A percentile compares a stretch with the other conserved stretches of the same genome.
These are phyloP conservation scores for Kodamaea plutei DNA, from an alignment of 1,139 yeast species.

Conservation along the genomic window DNA sequence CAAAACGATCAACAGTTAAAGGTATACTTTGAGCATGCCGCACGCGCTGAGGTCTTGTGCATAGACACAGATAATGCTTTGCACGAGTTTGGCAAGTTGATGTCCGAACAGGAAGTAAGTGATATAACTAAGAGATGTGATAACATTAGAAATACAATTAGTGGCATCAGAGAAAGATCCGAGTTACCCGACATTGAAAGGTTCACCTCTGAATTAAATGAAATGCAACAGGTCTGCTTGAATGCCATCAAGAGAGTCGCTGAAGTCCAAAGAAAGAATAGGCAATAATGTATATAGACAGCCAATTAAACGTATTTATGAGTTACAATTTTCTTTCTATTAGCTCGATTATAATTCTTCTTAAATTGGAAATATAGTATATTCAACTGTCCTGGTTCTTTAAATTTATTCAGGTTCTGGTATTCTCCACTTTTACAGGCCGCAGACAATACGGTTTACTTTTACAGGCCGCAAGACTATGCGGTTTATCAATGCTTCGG, in stretches of 20 bases:
- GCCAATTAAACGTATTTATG: too few species aligned
- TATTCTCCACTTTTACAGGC: too few species aligned
- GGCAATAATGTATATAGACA: conserved; percentile 1
- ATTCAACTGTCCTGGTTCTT: too few species aligned
- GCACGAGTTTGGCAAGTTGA: conserved; percentile 37
- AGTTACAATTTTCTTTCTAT: too few species aligned
- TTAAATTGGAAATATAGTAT: too few species aligned
- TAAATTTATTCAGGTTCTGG: too few species aligned
- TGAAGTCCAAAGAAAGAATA: conserved; percentile 27
- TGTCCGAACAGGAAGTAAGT: conserved; percentile 35
- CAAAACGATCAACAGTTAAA: conserved; percentile 41
- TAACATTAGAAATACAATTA: conserved; percentile 40
- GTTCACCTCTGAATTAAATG: conserved; percentile 44
- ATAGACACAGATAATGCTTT: conserved; percentile 54
- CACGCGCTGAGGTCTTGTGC: conserved; percentile 52
- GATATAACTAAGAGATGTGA: conserved; percentile 27
- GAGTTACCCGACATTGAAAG: conserved; percentile 31
- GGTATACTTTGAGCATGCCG: conserved; percentile 44
- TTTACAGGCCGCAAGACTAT: too few species aligned
- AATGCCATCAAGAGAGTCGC: conserved; percentile 53
- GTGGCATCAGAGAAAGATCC: conserved; percentile 38
- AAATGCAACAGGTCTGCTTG: conserved; percentile 48
- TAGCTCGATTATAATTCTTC: too few species aligned
- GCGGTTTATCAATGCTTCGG: too few species aligned
- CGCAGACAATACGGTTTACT: too few species aligned